Evolutionary conservation across 164 flowering plant species (phyloP), one percentile per base, ranked within the genome.

Genomic region (Litsea cubeba): DNA sequence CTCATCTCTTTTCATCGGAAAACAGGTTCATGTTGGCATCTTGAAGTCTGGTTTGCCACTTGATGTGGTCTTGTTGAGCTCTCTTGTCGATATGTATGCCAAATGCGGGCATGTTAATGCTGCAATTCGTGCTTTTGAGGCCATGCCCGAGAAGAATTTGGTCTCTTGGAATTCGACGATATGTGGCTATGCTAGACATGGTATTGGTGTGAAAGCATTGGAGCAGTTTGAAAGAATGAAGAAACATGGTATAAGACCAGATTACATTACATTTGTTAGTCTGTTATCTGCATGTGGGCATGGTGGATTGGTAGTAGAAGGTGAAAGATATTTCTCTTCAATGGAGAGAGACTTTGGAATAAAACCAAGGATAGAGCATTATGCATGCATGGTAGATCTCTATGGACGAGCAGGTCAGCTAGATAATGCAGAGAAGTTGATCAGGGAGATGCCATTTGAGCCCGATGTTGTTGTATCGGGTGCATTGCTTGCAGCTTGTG

Each of bases 381-480:
- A 84, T 73, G 83, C 88, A 1, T 87, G 91, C 70, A 84, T 90
- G 90, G 92, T 88, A 28, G 91, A 90, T 71, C 79, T 90, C 4
- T 86, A 71, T 57, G 91, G 91, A n/a, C 83, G 84, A 69, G 86
- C 84, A 8, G 94, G 94, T 25, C 70, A 80, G 35, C 75, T 88
- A 17, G 85, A 83, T 49, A 84, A 85, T 73, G 94, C 90, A 14
- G 82, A 73, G 74, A 72, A 80, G 22, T 70, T 90, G 72, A 81
- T 88, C n/a, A 72, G 73, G 64, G 76, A 17, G 7, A 90, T 90
- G 89, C 88, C 87, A 1, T 75, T 79, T 58, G 82, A 85, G 76
- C 90, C 88, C 24, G 89, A 87, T 79, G 81, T 80, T 28, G 87
- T 85, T 1, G 85, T 89, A 18, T 88, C 89, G 94, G 91, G 90